Base-by-base conservation (phyloP, 257 asterid species). In the Nicotiana obtusifolia region DNA sequence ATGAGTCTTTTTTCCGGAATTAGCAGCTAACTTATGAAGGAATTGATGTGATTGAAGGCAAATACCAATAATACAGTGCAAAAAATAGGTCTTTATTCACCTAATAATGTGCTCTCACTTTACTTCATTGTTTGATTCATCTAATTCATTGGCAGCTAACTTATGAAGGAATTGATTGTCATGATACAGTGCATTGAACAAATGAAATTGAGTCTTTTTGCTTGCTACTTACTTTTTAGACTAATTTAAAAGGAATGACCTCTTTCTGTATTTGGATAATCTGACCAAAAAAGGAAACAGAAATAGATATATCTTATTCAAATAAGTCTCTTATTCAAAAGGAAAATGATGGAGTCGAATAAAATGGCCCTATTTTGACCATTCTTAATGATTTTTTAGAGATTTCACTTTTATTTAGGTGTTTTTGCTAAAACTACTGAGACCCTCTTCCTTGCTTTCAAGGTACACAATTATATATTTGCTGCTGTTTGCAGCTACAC, bases 401-500 rank as follows among this genome's bases (percentile, higher is more conserved):
- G 61, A 24, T 75, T 49, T 31, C 35, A 49, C 79, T 75, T 75
- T 24, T 75, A 47, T 56, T 20, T 75, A 9, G 24, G 62, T 75
- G 24, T 47, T 49, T 73, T 49, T 75, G 62, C 62, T 75, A 26
- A 4, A 75, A 47, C 6, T 16, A 15, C 41, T 49, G 79, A 75
- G 26, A 24, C 35, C 24, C 41, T 59, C 77, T 66, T 52, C 80
- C 84, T 83, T 84, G 31, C 66, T 79, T 64, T 81, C 80, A 92
- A 95, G 99, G 98, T 94, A 92, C 88, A 84, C 89, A 52, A 88
- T 88, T 33, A 33, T 87, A 77, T 95, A 92, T 88, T 87, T 84
- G 54, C 76, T 86, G 60, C 82, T 96, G 83, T 89, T 96, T 80
- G 87, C 86, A 80, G 93, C 91, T 81, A 91, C 99, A 35, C 89